Base-by-base conservation (phyloP, 768 basidiomycete species). In the Boletus coccyginus region DNA sequence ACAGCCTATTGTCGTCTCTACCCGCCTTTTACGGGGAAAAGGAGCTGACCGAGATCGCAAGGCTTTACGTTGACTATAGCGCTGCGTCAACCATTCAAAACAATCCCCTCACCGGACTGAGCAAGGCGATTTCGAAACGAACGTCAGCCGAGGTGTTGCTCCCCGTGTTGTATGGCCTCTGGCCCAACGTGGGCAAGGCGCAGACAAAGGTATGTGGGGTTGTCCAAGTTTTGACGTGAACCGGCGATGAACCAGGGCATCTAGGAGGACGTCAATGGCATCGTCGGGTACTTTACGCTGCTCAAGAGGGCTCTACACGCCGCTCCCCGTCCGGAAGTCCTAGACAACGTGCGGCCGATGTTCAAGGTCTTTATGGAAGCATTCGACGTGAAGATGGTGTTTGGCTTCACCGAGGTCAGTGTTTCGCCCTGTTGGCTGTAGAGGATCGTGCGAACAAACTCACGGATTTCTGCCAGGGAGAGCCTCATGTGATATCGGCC, bases 351-450 rank as follows among this genome's bases (percentile, higher is more conserved):
- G 45, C 86, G 88, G 12, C 57, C 77, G 4, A 61, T 89, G 36
- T 94, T 92, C 75, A 86, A 85, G 57, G 77, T 91, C 16, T 93
- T 94, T 78, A 73, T 95, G 46, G 84, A 88, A 16, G 85, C 84
- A 5, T 86, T 96, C 60, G 88, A 89, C 59, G 69, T 87, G 53
- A 72, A 73, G 53, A 67, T 63, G 57, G 46, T 42, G 11, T 67
- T 68, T 44, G 66, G 66, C 14, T 62, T 60, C 50, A 59, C 47
- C 43, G 60, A 73, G 59, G 78, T 77, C 41, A 50, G 67, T 48
- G 7, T 41, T 32, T 51, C 19, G 13, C 2, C 5, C 5, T 13
- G 29, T 42, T 21, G 32, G 12, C 5, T 8, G 13, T 31, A 21
- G 27, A 35, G 38, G 12, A 17, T 19, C 8, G 33, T 12, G 3